Evolutionary conservation across 1,284 basidiomycete species (phyloP).

Genomic region (Coriolopsis trogii): DNA sequence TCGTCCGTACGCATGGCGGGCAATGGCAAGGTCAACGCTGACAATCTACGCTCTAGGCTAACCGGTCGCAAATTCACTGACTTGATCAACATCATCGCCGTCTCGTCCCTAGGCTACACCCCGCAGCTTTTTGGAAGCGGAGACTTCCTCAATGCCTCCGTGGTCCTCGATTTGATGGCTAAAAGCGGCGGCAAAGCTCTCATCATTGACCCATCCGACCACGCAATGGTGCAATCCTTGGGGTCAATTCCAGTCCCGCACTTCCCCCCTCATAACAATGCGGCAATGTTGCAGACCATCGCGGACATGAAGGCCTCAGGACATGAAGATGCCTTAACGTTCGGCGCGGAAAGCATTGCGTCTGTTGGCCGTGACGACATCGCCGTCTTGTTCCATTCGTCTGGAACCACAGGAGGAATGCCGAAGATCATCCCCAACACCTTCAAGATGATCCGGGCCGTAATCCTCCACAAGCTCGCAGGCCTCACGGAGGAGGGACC

Average conservation of each 20-base stretch:
- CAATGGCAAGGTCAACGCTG: neutral
- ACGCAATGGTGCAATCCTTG: neutral
- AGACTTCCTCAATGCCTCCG: slow-evolving; percentile 4
- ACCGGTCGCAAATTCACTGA: slow-evolving; percentile 16
- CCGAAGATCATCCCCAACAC: slow-evolving; percentile 23
- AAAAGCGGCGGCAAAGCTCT: slow-evolving; percentile 13
- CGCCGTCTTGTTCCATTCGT: slow-evolving; percentile 21
- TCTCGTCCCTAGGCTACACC: slow-evolving; percentile 15
- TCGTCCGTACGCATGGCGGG: too few relatives aligned
- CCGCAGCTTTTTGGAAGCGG: slow-evolving; percentile 20
- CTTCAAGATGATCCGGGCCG: slow-evolving; percentile 11
- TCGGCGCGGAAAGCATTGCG: neutral
- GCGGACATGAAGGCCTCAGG: neutral
- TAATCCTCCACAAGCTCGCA: slow-evolving; percentile 8
- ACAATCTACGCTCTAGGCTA: slow-evolving; percentile 4
- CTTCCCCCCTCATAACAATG: slow-evolving; percentile 2
- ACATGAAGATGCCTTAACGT: neutral
- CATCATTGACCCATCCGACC: slow-evolving; percentile 6
- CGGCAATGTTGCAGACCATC: neutral
- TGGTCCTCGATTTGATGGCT: slow-evolving; percentile 8
- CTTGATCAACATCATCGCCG: slow-evolving; percentile 11
- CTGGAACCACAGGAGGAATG: slow-evolving; percentile 16
- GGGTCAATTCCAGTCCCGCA: neutral
- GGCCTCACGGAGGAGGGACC: neutral
- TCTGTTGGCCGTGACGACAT: slow-evolving; percentile 9